A percentile compares a stretch with the other conserved stretches of the same genome.
Conservation (phyloP, 441 rosid genomes). For the Hypseocharis bilobata region DNA sequence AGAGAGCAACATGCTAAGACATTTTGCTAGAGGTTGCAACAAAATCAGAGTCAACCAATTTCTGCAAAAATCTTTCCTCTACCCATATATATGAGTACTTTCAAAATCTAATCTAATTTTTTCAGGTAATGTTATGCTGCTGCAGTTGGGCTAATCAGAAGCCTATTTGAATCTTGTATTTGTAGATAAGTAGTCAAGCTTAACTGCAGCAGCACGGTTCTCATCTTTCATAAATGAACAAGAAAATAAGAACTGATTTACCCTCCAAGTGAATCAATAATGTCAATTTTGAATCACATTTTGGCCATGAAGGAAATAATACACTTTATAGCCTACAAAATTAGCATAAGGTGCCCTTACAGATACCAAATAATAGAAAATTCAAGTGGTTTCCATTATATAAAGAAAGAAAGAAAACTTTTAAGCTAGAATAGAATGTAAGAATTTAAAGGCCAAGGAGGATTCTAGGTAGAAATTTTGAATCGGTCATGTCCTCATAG, state of each 20-base stretch:
- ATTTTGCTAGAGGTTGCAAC: not conserved
- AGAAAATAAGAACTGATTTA: not conserved
- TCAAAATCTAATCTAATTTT: not conserved
- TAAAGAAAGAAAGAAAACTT: too few relatives aligned
- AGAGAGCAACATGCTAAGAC: not conserved
- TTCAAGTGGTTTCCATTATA: too few relatives aligned
- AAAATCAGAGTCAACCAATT: not conserved
- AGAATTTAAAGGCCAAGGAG: not conserved
- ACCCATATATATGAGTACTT: not conserved
- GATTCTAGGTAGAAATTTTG: not conserved
- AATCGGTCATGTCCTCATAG: not conserved
- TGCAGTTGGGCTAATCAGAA: not conserved
- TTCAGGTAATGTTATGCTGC: not conserved
- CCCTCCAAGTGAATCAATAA: not conserved
- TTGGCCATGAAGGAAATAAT: not conserved
- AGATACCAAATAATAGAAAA: too few relatives aligned
- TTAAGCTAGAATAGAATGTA: not conserved
- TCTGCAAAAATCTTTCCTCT: not conserved
- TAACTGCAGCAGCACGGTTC: not conserved
- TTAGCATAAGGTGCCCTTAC: too few relatives aligned
- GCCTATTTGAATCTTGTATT: not conserved
- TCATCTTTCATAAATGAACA: not conserved
- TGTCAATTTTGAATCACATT: not conserved
- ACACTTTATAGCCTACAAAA: not conserved
- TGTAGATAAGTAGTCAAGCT: not conserved